Evolutionary conservation across 768 basidiomycete species (phyloP), one percentile per base, ranked within the genome.

Genomic region (Macrocybe gigantea): DNA sequence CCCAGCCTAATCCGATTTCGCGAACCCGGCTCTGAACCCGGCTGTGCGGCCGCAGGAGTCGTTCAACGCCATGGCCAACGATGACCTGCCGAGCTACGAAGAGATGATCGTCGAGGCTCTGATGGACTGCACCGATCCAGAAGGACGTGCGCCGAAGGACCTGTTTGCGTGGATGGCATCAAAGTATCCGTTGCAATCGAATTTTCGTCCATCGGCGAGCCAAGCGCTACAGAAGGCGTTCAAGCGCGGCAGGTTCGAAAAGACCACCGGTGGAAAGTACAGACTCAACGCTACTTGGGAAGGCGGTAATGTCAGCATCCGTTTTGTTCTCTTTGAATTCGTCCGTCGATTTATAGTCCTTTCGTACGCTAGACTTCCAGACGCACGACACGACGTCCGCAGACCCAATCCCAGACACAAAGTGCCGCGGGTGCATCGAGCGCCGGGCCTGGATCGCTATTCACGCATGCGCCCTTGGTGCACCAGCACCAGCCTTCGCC

Each of bases 31-130:
- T 6, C 29, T 44, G 3, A 44, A 38, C 14, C 42, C 42, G 3
- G 42, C 42, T 1, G 22, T 1, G 22, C 1, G 50, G 29, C 44
- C 47, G n/a, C 60, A 56, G 22, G 56, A 61, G 4, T 44, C 58
- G 13, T 60, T 60, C 2, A 38, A 55, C 53, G 6, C 63, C 50
- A 15, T 49, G 14, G 53, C 61, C 5, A 59, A 61, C 7, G 77
- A 78, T 31, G 78, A 89, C 55, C 71, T 93, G 42, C 90, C 90
- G 6, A 87, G 85, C 53, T 93, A 93, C 49, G 90, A 93, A 59
- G 90, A 93, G 52, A 93, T 93, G 91, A 87, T 93, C 12, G 86
- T 85, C 8, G 85, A 88, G 59, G 89, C 88, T 1, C 67, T 93
- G 22, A 64, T 70, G 10, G 85, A 83, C 47, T 73, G 78, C 38